Evolutionary conservation across 1,284 basidiomycete species (phyloP).

Genomic region (Golubevia pallescens): DNA sequence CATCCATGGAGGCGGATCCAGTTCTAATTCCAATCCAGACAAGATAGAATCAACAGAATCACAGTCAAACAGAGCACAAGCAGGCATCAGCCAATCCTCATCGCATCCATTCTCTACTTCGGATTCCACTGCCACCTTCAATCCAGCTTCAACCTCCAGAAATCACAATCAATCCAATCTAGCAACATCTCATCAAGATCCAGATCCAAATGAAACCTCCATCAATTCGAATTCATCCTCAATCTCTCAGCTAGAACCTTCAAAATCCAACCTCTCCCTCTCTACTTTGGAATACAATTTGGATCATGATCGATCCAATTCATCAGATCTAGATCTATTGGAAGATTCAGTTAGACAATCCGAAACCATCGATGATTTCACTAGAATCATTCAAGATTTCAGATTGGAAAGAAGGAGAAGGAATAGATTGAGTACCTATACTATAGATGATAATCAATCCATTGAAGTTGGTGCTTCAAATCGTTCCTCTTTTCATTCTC

Average conservation of each 20-base stretch:
- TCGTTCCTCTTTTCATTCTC: too few species aligned
- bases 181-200: not conserved
- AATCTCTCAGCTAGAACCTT: not conserved
- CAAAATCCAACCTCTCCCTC: not conserved
- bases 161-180: not conserved
- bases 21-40: not conserved
- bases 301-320: not conserved
- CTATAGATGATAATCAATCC: too few species aligned
- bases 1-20: not conserved
- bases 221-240: not conserved
- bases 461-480: too few species aligned
- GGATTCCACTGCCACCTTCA: too few species aligned
- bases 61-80: not conserved
- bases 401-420: constrained; percentile 32
- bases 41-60: not conserved
- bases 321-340: constrained; percentile 10
- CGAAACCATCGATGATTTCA: constrained; percentile 53
- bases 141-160: not conserved
- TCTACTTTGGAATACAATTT: not conserved
- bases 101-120: too few species aligned
- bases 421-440: not conserved
- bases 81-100: not conserved
- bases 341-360: constrained; percentile 42
- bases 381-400: constrained; percentile 51
- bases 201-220: not conserved